Percentiles rank a stretch among this genome's conserved stretches.
Evolutionary conservation across 1,284 basidiomycete species (phyloP).

Genomic region (Rhodotorula sp.): DNA sequence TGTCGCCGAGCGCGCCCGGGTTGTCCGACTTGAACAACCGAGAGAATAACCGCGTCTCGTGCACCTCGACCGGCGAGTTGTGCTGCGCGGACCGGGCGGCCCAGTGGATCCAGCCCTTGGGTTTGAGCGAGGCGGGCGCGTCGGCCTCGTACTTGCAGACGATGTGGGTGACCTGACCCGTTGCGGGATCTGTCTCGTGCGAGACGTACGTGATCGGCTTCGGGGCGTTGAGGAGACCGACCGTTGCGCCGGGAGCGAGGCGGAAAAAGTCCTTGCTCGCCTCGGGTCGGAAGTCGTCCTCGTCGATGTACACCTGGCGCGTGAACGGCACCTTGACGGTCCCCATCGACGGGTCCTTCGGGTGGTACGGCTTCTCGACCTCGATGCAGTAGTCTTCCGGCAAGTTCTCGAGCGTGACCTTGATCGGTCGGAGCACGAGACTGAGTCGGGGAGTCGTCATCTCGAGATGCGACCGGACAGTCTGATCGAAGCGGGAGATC

Average conservation of each 20-base stretch:
- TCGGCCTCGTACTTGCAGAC: slow-evolving; percentile 70
- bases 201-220: slow-evolving; percentile 90
- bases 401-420: slow-evolving; percentile 86
- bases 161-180: slow-evolving; percentile 74
- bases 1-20: slow-evolving; percentile 63
- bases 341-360: slow-evolving; percentile 87
- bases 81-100: slow-evolving; percentile 79
- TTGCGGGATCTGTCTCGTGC: slow-evolving; percentile 69
- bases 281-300: slow-evolving; percentile 86
- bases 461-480: slow-evolving; percentile 86
- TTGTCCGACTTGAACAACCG: slow-evolving; percentile 92
- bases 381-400: slow-evolving; percentile 78
- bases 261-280: slow-evolving; percentile 91
- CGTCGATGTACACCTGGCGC: slow-evolving; percentile 86
- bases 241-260: slow-evolving; percentile 92
- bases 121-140: slow-evolving; percentile 59
- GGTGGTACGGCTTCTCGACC: slow-evolving; percentile 90
- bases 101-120: slow-evolving; percentile 98
- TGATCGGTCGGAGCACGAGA: slow-evolving; percentile 89
- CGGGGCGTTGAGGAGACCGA: slow-evolving; percentile 94
- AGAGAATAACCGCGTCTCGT: slow-evolving; percentile 90
- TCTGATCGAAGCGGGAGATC: slow-evolving; percentile 83
- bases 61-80: slow-evolving; percentile 74
- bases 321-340: slow-evolving; percentile 82
- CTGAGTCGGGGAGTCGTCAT: slow-evolving; percentile 81